Conservation (phyloP, 148 eudicot species). For the Nepenthes mirabilis region DNA sequence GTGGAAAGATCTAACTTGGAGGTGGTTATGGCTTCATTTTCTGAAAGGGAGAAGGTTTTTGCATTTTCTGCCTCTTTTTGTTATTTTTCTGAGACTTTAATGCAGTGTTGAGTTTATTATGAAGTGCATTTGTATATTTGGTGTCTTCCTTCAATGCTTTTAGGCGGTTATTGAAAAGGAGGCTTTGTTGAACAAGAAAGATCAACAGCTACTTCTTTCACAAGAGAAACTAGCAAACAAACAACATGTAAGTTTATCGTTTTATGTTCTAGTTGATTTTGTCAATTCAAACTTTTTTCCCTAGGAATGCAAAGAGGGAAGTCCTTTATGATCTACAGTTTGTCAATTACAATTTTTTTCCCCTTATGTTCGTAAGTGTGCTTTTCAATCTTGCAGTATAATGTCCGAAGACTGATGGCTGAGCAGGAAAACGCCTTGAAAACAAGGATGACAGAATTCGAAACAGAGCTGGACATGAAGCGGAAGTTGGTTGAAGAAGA, state of each 20-base stretch:
- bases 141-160: constrained; percentile 4
- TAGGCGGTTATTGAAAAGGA: constrained; percentile 64
- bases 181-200: constrained; percentile 45
- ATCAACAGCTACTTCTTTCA: constrained; percentile 47
- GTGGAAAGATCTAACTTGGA: constrained; percentile 41
- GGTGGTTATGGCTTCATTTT: constrained; percentile 32
- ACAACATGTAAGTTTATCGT: constrained; percentile 39
- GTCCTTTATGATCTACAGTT: too few species aligned
- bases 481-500: constrained; percentile 59
- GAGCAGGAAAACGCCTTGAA: constrained; percentile 51
- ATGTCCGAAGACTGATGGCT: constrained; percentile 35
- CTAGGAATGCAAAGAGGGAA: too few species aligned
- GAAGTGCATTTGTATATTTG: too few species aligned
- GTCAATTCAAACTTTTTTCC: too few species aligned
- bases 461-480: constrained; percentile 45
- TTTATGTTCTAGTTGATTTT: too few species aligned
- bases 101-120: too few species aligned
- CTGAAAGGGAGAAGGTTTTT: constrained; percentile 77
- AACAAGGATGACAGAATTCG: constrained; percentile 35
- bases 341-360: too few species aligned
- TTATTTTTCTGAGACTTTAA: not conserved
- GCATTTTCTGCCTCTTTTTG: not conserved
- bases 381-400: constrained; percentile 32
- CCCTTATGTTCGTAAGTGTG: not conserved
- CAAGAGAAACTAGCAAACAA: constrained; percentile 48